Evolutionary conservation across 148 eudicot species (phyloP).

Genomic region (Hydrangea macrophylla): DNA sequence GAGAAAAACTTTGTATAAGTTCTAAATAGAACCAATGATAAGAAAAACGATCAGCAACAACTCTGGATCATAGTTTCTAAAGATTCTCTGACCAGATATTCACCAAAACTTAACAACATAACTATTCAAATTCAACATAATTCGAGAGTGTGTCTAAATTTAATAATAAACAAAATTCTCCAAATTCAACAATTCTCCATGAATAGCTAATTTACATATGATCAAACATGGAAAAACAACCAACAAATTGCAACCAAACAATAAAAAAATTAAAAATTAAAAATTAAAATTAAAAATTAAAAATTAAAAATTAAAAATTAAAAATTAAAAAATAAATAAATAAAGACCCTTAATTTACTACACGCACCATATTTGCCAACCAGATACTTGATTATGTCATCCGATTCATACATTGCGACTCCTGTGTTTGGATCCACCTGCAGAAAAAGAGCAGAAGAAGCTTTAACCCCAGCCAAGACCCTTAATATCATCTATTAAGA

Average conservation of each 20-base stretch:
- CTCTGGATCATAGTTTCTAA: neutral
- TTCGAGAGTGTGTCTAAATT: neutral
- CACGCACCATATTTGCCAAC: slow-evolving; percentile 81
- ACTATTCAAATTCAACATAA: too few species aligned
- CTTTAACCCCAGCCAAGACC: neutral
- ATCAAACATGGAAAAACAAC: neutral
- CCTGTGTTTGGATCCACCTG: slow-evolving; percentile 98
- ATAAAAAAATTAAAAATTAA: neutral
- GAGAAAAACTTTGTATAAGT: neutral
- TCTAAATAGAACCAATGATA: neutral
- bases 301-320: too few species aligned
- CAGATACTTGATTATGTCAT: slow-evolving; percentile 88
- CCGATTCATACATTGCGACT: slow-evolving; percentile 93
- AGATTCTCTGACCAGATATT: neutral
- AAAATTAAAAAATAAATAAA: too few species aligned
- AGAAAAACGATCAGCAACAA: neutral
- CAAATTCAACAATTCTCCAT: neutral
- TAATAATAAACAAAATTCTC: neutral
- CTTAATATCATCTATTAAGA: too few species aligned
- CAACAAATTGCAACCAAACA: too few species aligned
- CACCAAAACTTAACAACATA: neutral
- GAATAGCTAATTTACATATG: neutral
- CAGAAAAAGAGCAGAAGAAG: slow-evolving; percentile 21
- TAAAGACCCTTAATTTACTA: too few species aligned
- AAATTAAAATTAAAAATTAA: too few species aligned